Evolutionary conservation across 257 asterid genomes (phyloP).

Genomic region (Coffea canephora): DNA sequence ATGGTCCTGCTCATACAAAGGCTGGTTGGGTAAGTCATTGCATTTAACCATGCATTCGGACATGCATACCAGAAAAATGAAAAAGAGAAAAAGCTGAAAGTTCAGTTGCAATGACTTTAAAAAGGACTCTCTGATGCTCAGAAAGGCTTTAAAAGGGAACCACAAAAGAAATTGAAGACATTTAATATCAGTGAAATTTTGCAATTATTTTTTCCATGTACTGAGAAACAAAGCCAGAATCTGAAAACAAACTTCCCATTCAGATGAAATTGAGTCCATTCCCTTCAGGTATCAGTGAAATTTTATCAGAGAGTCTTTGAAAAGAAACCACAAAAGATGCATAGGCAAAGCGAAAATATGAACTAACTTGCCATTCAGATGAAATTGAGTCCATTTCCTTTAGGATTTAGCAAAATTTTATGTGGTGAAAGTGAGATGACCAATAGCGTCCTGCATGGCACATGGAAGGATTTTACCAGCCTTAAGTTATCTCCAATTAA

Average conservation of each 20-base stretch:
- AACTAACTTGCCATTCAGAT: too few relatives aligned
- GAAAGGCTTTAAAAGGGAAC: neutral
- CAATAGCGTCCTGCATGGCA: neutral
- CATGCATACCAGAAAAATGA: neutral
- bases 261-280: neutral
- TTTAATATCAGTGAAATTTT: neutral
- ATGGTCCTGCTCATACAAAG: slow-evolving; percentile 82
- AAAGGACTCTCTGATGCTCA: neutral
- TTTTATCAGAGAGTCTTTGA: neutral
- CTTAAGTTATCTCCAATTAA: neutral
- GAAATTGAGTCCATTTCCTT: too few relatives aligned
- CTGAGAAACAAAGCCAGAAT: neutral
- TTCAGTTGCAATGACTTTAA: neutral
- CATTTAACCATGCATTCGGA: neutral
- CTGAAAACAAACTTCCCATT: neutral
- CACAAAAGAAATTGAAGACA: neutral
- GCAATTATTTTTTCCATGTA: neutral
- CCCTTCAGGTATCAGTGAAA: neutral
- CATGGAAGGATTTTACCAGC: neutral
- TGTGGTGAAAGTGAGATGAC: too few relatives aligned
- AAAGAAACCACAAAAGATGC: neutral
- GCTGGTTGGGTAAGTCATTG: slow-evolving; percentile 85
- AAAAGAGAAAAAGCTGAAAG: neutral
- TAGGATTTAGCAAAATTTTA: too few relatives aligned
- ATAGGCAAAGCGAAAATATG: too few relatives aligned